Evolutionary conservation across 1,139 yeast species (phyloP).

Genomic region (Lizanozyma gosingica): DNA sequence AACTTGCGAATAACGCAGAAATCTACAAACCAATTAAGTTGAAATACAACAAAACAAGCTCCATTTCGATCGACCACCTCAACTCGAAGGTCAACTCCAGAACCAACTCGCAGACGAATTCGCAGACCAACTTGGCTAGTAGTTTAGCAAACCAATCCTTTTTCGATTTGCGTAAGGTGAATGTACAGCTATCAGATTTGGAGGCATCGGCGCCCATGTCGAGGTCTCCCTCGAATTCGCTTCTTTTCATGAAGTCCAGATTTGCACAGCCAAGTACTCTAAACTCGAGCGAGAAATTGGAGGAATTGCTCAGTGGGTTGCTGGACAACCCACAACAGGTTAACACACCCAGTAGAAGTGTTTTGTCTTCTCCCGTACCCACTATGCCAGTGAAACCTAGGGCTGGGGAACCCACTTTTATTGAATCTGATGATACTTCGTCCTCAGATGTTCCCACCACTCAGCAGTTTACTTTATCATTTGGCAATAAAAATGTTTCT

Average conservation of each 20-base stretch:
- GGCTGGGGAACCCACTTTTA: background rate
- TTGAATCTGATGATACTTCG: conserved; percentile 35
- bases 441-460: conserved; percentile 3
- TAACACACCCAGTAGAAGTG: background rate
- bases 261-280: conserved; percentile 8
- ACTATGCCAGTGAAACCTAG: background rate
- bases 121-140: background rate
- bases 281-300: background rate
- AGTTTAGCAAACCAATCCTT: background rate
- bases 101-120: background rate
- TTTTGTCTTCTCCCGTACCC: background rate
- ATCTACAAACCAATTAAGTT: conserved; percentile 34
- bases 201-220: background rate
- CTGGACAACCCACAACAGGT: background rate
- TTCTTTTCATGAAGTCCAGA: background rate
- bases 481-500: conserved; percentile 19
- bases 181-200: no score
- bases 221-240: background rate
- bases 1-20: conserved; percentile 27
- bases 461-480: conserved; percentile 39
- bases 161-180: background rate
- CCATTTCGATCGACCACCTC: conserved; percentile 31
- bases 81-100: conserved; percentile 33
- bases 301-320: background rate
- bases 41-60: conserved; percentile 30